Evolutionary conservation across 164 flowering plant species (phyloP), one percentile per base, ranked within the genome.

Genomic region (Umbellularia californica): DNA sequence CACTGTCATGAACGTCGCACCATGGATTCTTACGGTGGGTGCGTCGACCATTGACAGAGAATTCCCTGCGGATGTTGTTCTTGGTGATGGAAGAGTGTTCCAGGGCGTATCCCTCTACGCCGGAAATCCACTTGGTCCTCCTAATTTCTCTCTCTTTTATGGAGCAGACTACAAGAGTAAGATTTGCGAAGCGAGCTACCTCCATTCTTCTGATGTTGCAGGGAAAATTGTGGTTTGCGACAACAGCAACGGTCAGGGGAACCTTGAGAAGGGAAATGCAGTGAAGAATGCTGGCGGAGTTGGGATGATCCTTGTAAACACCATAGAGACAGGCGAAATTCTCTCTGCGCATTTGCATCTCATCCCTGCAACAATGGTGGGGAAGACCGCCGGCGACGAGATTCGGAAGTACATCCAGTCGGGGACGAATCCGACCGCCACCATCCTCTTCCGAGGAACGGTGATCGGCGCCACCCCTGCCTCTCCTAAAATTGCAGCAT

Each of bases 21-120:
- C 99, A 0, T 95, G 99, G 99, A 89, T 93, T 41, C 25, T 91
- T 11, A 93, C 99, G 0, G 97, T 95, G 15, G 98, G 98, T 2
- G 99, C 99, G 0, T 90, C 97, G 0, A 89, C 98, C 0, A 81
- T 95, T 12, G 98, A 95, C 64, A 70, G 99, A 47, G 97, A 92
- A 73, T 96, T 93, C 69, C 97, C 97, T 0, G 97, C 97, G 0
- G 90, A 90, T 72, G 97, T 83, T 0, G 70, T 91, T 27, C 87
- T 92, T 17, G 99, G 98, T 1, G 95, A 96, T 71, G 97, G 90
- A 0, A 82, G 84, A 47, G 58, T 82, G 15, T 84, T 80, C 63
- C 70, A 79, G 1, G 98, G 98, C 0, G 94, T 88, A 0, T 90
- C 97, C 0, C 84, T 96, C 3, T 93, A 93, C 82, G 76, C 88